Base-by-base conservation (phyloP, 2,329 filamentous ascomycete genomes). In the Graphilbum ipis-grandicollis region DNA sequence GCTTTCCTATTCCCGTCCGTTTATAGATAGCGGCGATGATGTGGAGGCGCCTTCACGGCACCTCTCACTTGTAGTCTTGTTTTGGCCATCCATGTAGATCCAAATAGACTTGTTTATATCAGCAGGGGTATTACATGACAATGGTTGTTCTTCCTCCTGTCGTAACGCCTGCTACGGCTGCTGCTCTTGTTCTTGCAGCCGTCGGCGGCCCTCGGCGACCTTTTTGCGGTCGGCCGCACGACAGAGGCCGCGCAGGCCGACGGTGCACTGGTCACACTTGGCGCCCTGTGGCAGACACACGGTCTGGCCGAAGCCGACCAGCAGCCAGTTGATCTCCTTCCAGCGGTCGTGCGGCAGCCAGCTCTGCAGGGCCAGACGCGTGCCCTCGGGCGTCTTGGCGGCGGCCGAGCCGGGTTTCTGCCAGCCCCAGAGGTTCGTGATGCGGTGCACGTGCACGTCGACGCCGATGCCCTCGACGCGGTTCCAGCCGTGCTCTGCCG, bases 381-480 rank as follows among this genome's bases (percentile, higher is more conserved):
- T 93, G 52, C 82, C 79, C 59, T 94, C 86, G 0, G 86, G 86
- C 12, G 63, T 79, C 48, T 73, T 76, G 2, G 79, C 88, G 7
- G 43, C 35, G 2, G 46, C 35, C 12, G 40, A 36, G 5, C 44
- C 42, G 31, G 43, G 32, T 32, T 33, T 33, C 53, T 92, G 73
- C 86, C 86, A 94, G 4, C 82, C 80, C 85, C 85, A 93, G 21
- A 93, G 63, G 57, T 93, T 93, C 36, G 84, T 88, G 56, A 94
- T 92, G 38, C 86, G 79, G 57, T 93, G 86, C 4, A 94, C 86
- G 56, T 94, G 86, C 5, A 93, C 85, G 54, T 94, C 86, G 34
- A 94, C 86, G 19, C 86, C 86, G 44, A 94, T 93, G 8, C 86
- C 86, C 50, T 73, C 64, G 37, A 68, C 70, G 25, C 62, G 59